These are phyloP conservation scores for Dryadomyces quercus-mongolicae DNA, from an alignment of 2,329 filamentous ascomycete species.

Conservation along the genomic window DNA sequence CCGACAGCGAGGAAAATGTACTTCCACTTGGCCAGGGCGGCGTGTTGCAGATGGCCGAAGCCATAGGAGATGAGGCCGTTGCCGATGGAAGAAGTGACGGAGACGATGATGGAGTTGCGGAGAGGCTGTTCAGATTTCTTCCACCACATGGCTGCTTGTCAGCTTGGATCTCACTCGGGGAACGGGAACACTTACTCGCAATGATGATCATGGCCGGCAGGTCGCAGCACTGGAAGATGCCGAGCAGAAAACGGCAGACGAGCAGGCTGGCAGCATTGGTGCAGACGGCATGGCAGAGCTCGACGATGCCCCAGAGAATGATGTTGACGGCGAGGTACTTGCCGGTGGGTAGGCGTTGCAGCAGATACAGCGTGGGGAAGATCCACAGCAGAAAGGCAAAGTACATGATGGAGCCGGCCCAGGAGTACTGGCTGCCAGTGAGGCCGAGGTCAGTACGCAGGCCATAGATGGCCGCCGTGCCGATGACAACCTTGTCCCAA, in stretches of 20 bases:
- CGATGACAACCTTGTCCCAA: conserved; percentile 13
- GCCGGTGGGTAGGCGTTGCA: conserved; percentile 29
- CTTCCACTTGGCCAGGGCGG: conserved; percentile 22
- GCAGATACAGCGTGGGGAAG: background rate
- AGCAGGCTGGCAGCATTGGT: conserved; percentile 40
- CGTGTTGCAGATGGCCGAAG: conserved; percentile 13
- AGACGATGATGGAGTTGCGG: conserved; percentile 34
- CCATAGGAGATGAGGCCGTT: conserved; percentile 8
- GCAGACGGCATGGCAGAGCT: conserved; percentile 40
- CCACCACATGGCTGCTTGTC: conserved; percentile 36
- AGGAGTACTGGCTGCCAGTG: background rate
- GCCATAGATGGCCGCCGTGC: background rate
- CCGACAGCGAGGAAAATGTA: conserved; percentile 22
- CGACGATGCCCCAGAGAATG: conserved; percentile 44
- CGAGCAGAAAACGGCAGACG: conserved; percentile 43
- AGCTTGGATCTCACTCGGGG: background rate
- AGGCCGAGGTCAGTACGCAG: background rate
- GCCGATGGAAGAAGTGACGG: conserved; percentile 14
- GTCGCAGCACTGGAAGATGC: conserved; percentile 48
- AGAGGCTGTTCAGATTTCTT: conserved; percentile 32
- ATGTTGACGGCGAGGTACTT: conserved; percentile 51
- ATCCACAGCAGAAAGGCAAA: background rate
- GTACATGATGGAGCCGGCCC: background rate
- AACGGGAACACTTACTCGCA: conserved; percentile 21
- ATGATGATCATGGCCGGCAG: conserved; percentile 49